These are phyloP conservation scores for Hypoxylon sp. DNA, from an alignment of 2,329 filamentous ascomycete species.

Conservation along the genomic window DNA sequence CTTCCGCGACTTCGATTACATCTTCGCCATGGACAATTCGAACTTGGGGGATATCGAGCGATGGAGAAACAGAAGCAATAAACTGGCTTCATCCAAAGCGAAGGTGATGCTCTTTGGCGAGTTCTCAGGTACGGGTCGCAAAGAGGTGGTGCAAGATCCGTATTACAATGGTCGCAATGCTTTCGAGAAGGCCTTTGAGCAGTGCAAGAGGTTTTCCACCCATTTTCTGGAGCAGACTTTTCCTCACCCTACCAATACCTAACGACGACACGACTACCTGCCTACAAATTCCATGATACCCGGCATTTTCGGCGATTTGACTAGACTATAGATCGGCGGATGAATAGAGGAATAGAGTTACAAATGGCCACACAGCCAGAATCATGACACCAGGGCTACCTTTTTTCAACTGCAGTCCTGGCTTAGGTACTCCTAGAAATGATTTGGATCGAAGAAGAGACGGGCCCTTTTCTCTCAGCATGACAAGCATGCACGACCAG, in stretches of 20 bases:
- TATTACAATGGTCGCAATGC: constrained; percentile 89
- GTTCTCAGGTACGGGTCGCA: constrained; percentile 70
- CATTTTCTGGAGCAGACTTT: constrained; percentile 75
- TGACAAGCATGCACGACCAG: no score
- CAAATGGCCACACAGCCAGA: no score
- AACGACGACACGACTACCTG: constrained; percentile 28
- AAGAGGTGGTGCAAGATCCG: constrained; percentile 83
- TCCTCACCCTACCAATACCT: constrained; percentile 45
- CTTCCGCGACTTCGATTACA: constrained; percentile 87
- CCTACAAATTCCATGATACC: constrained; percentile 32
- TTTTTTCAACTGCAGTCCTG: no score
- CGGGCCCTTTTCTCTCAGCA: no score
- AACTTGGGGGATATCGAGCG: constrained; percentile 83
- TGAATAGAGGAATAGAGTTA: no score
- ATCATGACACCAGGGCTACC: no score
- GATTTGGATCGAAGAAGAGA: no score
- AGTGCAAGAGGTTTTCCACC: constrained; percentile 77
- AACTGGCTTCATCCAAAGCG: constrained; percentile 64
- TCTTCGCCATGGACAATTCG: constrained; percentile 90
- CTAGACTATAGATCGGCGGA: constrained; percentile 9
- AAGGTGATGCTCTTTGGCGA: constrained; percentile 87
- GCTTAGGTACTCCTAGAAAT: no score
- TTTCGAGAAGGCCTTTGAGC: constrained; percentile 87
- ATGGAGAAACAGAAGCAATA: constrained; percentile 60
- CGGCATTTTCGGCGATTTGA: constrained; percentile 4